Percentiles rank a stretch among this genome's conserved stretches.
Evolutionary conservation across 2,329 filamentous ascomycete species (phyloP).

Genomic region (Pochonia chlamydosporia): DNA sequence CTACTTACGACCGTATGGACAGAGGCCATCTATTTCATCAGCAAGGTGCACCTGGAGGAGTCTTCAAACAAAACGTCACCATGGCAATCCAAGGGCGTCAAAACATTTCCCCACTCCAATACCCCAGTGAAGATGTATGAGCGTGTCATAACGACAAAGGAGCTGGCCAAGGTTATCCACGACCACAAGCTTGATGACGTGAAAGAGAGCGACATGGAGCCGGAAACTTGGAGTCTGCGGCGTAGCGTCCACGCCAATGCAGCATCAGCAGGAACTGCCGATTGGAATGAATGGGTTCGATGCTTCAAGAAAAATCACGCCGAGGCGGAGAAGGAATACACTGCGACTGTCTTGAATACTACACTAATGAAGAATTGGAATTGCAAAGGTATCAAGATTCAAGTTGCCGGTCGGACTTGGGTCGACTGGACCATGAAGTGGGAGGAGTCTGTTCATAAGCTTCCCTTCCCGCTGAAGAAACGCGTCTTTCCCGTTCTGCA

Average conservation of each 20-base stretch:
- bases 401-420: slow-evolving; percentile 36
- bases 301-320: slow-evolving; percentile 48
- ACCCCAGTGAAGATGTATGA: slow-evolving; percentile 49
- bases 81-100: slow-evolving; percentile 47
- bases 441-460: slow-evolving; percentile 60
- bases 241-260: slow-evolving; percentile 55
- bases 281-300: slow-evolving; percentile 57
- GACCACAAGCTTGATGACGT: slow-evolving; percentile 21
- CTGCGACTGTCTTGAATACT: slow-evolving; percentile 29
- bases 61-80: slow-evolving; percentile 9
- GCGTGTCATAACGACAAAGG: slow-evolving; percentile 38
- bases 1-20: slow-evolving; percentile 48
- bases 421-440: slow-evolving; percentile 42
- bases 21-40: slow-evolving; percentile 56
- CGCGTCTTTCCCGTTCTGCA: slow-evolving; percentile 64
- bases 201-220: slow-evolving; percentile 12
- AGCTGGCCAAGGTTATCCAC: slow-evolving; percentile 33
- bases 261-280: slow-evolving; percentile 46
- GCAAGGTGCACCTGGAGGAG: slow-evolving; percentile 37
- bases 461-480: slow-evolving; percentile 54
- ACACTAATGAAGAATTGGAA: slow-evolving; percentile 38
- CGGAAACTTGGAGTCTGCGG: slow-evolving; percentile 60
- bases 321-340: slow-evolving; percentile 34
- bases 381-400: slow-evolving; percentile 32
- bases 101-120: slow-evolving; percentile 41